These are phyloP conservation scores for Urtica urens DNA, from an alignment of 306 rosid genomes.

Conservation along the genomic window DNA sequence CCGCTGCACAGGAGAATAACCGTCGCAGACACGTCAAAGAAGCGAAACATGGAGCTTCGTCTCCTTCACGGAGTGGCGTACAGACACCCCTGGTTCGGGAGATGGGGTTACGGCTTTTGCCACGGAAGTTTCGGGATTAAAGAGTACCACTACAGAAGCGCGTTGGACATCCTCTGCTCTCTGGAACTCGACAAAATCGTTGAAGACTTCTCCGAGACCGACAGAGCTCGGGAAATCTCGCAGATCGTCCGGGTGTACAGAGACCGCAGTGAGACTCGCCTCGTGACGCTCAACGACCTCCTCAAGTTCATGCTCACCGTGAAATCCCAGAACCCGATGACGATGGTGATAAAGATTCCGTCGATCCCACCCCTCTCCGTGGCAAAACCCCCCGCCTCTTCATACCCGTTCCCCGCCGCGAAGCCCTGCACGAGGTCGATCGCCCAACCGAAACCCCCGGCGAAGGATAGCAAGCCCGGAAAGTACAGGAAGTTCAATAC, in stretches of 20 bases:
- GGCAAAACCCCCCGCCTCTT: slow-evolving; percentile 18
- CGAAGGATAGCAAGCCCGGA: slow-evolving; percentile 41
- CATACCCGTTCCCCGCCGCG: slow-evolving; percentile 17
- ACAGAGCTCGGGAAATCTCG: slow-evolving; percentile 34
- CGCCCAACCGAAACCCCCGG: slow-evolving; percentile 20
- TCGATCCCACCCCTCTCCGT: slow-evolving; percentile 9
- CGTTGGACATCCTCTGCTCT: slow-evolving; percentile 48
- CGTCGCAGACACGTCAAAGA: slow-evolving; percentile 60
- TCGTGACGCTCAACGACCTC: slow-evolving; percentile 54
- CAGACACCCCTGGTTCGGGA: slow-evolving; percentile 82
- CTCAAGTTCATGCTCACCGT: slow-evolving; percentile 72
- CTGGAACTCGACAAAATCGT: slow-evolving; percentile 39
- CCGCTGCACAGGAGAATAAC: slow-evolving; percentile 47
- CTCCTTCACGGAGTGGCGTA: slow-evolving; percentile 82
- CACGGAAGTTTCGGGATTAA: slow-evolving; percentile 73
- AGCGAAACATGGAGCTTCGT: slow-evolving; percentile 72
- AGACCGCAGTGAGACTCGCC: slow-evolving; percentile 65
- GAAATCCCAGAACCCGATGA: slow-evolving; percentile 36
- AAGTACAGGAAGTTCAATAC: slow-evolving; percentile 51
- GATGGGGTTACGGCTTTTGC: slow-evolving; percentile 73
- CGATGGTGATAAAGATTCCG: slow-evolving; percentile 22
- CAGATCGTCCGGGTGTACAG: slow-evolving; percentile 57
- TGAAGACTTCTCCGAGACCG: slow-evolving; percentile 26
- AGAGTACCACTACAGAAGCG: slow-evolving; percentile 34
- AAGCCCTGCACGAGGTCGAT: slow-evolving; percentile 26